Conservation (phyloP, 2,329 filamentous ascomycete species). For the Fusarium succisae region DNA sequence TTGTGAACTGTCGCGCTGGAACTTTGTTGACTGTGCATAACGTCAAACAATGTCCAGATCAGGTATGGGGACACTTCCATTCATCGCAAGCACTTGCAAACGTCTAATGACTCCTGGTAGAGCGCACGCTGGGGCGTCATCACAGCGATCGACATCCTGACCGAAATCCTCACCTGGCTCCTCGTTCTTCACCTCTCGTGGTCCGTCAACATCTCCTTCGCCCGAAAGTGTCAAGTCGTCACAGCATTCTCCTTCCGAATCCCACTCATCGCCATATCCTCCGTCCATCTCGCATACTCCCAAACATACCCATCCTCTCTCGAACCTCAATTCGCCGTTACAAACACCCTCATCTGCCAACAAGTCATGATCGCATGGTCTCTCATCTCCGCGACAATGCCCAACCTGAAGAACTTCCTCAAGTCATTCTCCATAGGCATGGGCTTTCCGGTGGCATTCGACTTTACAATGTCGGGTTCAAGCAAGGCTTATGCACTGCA, state of each 20-base stretch:
- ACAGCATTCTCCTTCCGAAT: constrained; percentile 34
- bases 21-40: constrained; percentile 8
- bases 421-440: constrained; percentile 36
- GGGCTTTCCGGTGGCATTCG: constrained; percentile 30
- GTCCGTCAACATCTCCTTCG: constrained; percentile 27
- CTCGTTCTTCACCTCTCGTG: constrained; percentile 25
- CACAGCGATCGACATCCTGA: constrained; percentile 16
- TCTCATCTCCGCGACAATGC: constrained; percentile 31
- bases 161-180: constrained; percentile 19
- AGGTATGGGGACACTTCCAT: constrained; percentile 6
- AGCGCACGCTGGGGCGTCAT: constrained; percentile 20
- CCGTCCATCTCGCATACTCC: constrained; percentile 19
- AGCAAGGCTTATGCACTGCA: constrained; percentile 25
- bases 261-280: constrained; percentile 30
- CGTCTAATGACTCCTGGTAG: background rate
- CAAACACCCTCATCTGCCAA: constrained; percentile 22
- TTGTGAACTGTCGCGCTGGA: constrained; percentile 10
- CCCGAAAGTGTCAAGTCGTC: constrained; percentile 26
- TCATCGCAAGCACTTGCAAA: background rate
- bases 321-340: constrained; percentile 32
- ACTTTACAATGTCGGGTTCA: constrained; percentile 4
- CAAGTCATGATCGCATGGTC: constrained; percentile 35
- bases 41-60: constrained; percentile 15
- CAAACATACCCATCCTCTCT: background rate
- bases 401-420: constrained; percentile 35